Base-by-base conservation (phyloP, 768 basidiomycete genomes). In the Boletus pseudopeckii region DNA sequence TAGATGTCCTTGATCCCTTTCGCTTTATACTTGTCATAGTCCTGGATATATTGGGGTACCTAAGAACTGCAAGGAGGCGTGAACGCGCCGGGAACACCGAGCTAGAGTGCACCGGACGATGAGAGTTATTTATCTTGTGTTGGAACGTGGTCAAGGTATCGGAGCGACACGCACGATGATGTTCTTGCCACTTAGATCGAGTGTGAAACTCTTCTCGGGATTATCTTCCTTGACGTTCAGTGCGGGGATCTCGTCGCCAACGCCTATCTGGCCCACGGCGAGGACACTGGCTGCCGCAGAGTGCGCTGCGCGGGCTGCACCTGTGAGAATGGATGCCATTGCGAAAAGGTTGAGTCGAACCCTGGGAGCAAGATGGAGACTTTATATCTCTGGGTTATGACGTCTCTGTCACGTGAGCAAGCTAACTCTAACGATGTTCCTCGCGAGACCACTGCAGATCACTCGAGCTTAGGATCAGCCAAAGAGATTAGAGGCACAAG, bases 41-140 rank as follows among this genome's bases (percentile, higher is more conserved):
- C 76, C 50, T 78, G 67, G 58, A 92, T 79, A 73, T 86, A 93
- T 10, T 77, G 73, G 0, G 80, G 83, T 22, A 85, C 70, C 60
- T 89, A 85, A 10, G 71, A 74, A 50, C 79, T 81, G 71, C 90
- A 92, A 5, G 86, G 77, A 1, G 83, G 84, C 2, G 86, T 86
- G 71, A 90, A 91, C 7, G 86, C 86, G 15, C 86, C 88, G 0
- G 90, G 88, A 30, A 90, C 85, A 13, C 85, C 84, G 52, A 91
- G 76, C 85, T 86, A 48, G 3, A 49, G 26, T 24, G 0, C 2
- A 18, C 13, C 17, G n/a, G n/a, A 39, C 0, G 14, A 39, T 47
- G 8, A 37, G 18, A 17, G 42, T 39, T 7, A 18, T 45, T 14
- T 3, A 39, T 9, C 14, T n/a, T 11, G n/a, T 10, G 3, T 44